Evolutionary conservation across 192 early-diverging fungal genomes (phyloP).

Genomic region (Gigaspora rosea): DNA sequence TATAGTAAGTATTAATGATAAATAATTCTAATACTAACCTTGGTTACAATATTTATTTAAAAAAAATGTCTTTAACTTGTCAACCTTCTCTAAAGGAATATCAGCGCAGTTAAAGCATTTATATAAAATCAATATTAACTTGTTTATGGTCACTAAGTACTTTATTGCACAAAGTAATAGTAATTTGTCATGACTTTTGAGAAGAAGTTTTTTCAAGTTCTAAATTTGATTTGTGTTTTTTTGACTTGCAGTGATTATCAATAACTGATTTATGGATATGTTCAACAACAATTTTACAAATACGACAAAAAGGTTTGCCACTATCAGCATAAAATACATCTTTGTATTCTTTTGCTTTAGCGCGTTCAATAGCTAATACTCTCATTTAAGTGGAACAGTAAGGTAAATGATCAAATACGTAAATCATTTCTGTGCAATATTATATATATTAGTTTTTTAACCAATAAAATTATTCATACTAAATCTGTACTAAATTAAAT

Average conservation of each 20-base stretch:
- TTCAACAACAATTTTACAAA: background rate
- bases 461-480: too few relatives aligned
- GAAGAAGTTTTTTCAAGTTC: background rate
- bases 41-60: background rate
- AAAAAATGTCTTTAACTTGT: background rate
- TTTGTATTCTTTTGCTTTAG: background rate
- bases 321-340: constrained; percentile 3
- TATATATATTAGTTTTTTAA: too few relatives aligned
- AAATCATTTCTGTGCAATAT: too few relatives aligned
- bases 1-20: too few relatives aligned
- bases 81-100: background rate
- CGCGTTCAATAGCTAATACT: background rate
- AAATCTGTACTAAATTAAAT: too few relatives aligned
- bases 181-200: background rate
- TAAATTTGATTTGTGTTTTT: background rate
- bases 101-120: background rate
- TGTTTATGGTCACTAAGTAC: background rate
- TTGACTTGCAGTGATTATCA: background rate
- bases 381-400: too few relatives aligned
- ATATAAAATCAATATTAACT: background rate
- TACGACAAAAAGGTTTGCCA: background rate
- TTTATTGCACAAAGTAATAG: too few relatives aligned
- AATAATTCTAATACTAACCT: background rate
- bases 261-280: background rate
- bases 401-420: too few relatives aligned